phyloP scores from a whole-genome alignment of 1,284 basidiomycete species.

The Thecaphora frezii region DNA sequence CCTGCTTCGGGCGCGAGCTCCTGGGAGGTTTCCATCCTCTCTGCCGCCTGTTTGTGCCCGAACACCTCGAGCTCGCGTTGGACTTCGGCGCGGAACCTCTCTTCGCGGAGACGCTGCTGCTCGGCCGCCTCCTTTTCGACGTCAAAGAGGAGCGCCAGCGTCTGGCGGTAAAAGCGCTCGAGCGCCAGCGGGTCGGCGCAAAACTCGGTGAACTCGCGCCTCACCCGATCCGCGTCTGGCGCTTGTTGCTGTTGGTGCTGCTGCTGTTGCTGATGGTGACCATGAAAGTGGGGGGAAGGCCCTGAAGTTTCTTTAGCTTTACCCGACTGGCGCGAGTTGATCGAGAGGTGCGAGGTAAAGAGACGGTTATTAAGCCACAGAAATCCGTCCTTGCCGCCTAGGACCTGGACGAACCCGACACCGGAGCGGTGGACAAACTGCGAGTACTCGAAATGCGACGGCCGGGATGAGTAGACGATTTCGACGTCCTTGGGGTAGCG shows the following conservation, averaged over 20 bases:
- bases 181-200: constrained; percentile 41
- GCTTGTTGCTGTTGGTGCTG: constrained; percentile 7
- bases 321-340: background rate
- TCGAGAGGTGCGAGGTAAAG: constrained; percentile 40
- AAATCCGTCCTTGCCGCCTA: constrained; percentile 51
- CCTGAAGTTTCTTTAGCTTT: background rate
- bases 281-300: background rate
- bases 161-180: constrained; percentile 39
- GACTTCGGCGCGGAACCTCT: constrained; percentile 5
- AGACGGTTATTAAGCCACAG: constrained; percentile 57
- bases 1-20: background rate
- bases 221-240: constrained; percentile 38
- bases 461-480: constrained; percentile 52
- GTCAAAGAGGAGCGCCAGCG: constrained; percentile 25
- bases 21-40: background rate
- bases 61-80: constrained; percentile 3
- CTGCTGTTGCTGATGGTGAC: background rate
- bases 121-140: constrained; percentile 21
- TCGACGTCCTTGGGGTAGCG: constrained; percentile 45
- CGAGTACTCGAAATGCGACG: constrained; percentile 50
- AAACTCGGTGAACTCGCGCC: constrained; percentile 41
- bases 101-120: constrained; percentile 8
- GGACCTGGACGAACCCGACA: constrained; percentile 56
- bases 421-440: constrained; percentile 56
- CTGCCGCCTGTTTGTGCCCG: constrained; percentile 6